Evolutionary conservation across 805 yeast genomes (phyloP), one percentile per base, ranked within the genome.

Genomic region (Sugiyamaella floridensis): DNA sequence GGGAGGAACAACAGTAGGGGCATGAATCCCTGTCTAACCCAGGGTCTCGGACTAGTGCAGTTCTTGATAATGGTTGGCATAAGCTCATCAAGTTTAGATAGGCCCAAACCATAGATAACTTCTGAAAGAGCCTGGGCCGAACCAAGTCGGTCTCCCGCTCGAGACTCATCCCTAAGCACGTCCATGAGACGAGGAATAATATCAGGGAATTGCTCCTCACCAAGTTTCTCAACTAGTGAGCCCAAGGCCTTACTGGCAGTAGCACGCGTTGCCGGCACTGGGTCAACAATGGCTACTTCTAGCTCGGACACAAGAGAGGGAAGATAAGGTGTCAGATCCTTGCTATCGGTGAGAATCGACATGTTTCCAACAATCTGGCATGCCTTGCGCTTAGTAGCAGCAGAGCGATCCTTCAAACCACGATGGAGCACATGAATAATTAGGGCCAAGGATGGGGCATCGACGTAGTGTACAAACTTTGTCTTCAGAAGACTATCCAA

Each of bases 291-390:
- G 5, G 98, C 95, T 43, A 79, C 76, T 67, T 93, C 96, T 55
- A 93, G 78, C 61, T 89, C 97, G 10, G 81, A 76, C 44, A 92
- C 84, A 60, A 93, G 75, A 43, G 82, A 80, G 19, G 82, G 78
- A 62, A 93, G 73, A 70, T 93, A 93, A 22, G 97, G 97, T 49
- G 81, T 70, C 55, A 93, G 75, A 67, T 93, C 99, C 60, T 79
- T 81, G 15, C 88, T 76, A 62, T 92, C 98, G 15, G 95, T 97
- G 62, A 93, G 76, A 66, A 93, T 89, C 1, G 98, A 89, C 98
- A 93, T 93, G 65, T 93, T 93, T 57, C 99, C 99, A 29, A 93
- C 97, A 74, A 93, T 92, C 70, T 93, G 97, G 69, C 98, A 90
- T 0, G 98, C 92, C 68, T 89, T 89, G 67, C 86, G 81, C 74